Base-by-base conservation (phyloP, 352 stramenopile species). In the Phytophthora pseudosyringae region DNA sequence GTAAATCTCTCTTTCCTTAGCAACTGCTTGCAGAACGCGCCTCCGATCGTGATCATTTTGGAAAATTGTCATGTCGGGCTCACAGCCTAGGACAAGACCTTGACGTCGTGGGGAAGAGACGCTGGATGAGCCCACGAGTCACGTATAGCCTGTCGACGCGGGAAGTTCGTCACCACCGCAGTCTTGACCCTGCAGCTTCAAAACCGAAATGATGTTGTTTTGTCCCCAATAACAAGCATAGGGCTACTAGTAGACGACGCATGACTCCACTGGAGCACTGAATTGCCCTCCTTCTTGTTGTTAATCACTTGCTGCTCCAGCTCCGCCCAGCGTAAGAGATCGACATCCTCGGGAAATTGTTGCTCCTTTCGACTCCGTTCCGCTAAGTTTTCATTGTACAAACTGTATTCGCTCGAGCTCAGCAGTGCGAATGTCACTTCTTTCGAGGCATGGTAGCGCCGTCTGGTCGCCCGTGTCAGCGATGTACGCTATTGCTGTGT, bases 221-320 rank as follows among this genome's bases (percentile, higher is more conserved):
- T n/a, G n/a, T n/a, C n/a, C n/a, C 74, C 76, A 50, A 86, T 70
- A 8, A 86, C 52, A 16, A 86, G 45, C 18, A 74, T 25, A 10
- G 62, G 46, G 3, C 59, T 50, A 10, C 2, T 46, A 32, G 26
- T 56, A 3, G 32, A 18, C 10, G 25, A 35, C 1, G 33, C 21
- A 21, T 31, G 21, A 10, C 12, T 51, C 10, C 45, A 21, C 45
- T 52, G n/a, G 4, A 64, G 38, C 16, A 56, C 44, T 1, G 44
- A 5, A 25, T 60, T 43, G 12, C 56, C 36, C 3, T 69, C 45
- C 5, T 53, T 46, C 0, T 11, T 32, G 5, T 38, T 29, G 16
- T 41, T 33, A 11, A 16, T 51, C 3, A 38, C 36, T 6, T 55
- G 57, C 12, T 48, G 28, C 7, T 50, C n/a, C 38, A 43, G n/a